Conservation (phyloP, 768 basidiomycete genomes). For the Nevesoporus exiguus region DNA sequence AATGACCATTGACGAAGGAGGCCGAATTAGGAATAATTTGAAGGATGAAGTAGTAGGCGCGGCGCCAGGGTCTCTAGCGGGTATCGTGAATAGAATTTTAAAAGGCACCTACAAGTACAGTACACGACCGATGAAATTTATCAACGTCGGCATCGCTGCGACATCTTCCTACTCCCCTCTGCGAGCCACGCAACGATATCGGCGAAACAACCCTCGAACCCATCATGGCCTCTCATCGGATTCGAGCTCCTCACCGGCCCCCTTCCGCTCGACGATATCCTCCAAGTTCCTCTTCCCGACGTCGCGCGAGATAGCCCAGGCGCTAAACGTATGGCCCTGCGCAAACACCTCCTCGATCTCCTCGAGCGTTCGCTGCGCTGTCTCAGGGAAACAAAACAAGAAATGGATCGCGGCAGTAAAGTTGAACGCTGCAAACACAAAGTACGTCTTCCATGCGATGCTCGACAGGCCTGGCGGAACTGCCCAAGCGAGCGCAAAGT, state of each 20-base stretch:
- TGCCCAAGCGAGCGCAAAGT: constrained; percentile 71
- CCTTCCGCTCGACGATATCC: constrained; percentile 38
- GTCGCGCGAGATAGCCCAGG: constrained; percentile 63
- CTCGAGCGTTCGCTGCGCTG: constrained; percentile 67
- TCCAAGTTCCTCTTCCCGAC: constrained; percentile 61
- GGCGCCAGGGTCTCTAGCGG: too few relatives aligned
- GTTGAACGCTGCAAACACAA: constrained; percentile 77
- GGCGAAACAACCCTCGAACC: background rate
- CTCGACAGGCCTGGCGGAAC: constrained; percentile 65
- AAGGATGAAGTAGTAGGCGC: too few relatives aligned
- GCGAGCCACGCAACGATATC: too few relatives aligned
- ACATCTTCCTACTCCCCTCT: too few relatives aligned
- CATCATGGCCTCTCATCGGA: constrained; percentile 1
- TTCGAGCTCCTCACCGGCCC: constrained; percentile 5
- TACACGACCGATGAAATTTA: background rate
- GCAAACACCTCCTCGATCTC: constrained; percentile 78
- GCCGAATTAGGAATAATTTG: too few relatives aligned
- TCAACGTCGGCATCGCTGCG: too few relatives aligned
- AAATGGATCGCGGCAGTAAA: constrained; percentile 68
- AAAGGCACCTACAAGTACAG: background rate
- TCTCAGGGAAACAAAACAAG: constrained; percentile 80
- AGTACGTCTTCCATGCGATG: constrained; percentile 76
- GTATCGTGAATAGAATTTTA: too few relatives aligned
- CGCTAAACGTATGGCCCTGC: constrained; percentile 63
- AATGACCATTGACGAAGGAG: too few relatives aligned